Evolutionary conservation across 371 early-diverging fungal genomes (phyloP).

Genomic region (Mucor lusitanicus): DNA sequence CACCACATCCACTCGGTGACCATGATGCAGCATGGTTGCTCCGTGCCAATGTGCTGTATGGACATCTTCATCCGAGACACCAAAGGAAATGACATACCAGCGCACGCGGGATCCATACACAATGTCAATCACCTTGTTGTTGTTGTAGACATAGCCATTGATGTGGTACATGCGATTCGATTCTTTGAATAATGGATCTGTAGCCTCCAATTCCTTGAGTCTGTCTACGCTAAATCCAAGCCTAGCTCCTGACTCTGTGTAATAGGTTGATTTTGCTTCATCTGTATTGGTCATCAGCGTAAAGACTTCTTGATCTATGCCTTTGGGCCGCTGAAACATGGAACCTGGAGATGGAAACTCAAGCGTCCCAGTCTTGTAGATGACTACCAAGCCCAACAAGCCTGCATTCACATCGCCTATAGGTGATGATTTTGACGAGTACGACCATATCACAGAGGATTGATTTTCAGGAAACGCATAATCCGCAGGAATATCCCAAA

Average conservation of each 20-base stretch:
- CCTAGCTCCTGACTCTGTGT: slow-evolving; percentile 33
- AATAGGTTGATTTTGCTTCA: slow-evolving; percentile 45
- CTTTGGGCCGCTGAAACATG: slow-evolving; percentile 27
- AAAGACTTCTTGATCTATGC: slow-evolving; percentile 47
- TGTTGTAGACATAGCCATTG: slow-evolving; percentile 54
- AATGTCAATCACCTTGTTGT: slow-evolving; percentile 37
- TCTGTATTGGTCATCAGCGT: slow-evolving; percentile 47
- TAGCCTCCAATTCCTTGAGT: slow-evolving; percentile 3
- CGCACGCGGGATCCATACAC: slow-evolving; percentile 46
- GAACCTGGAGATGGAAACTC: slow-evolving; percentile 29
- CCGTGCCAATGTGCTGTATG: slow-evolving; percentile 64
- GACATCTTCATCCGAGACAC: slow-evolving; percentile 39
- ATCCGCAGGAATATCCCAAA: slow-evolving; percentile 48
- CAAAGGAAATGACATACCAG: slow-evolving; percentile 52
- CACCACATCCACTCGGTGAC: slow-evolving; percentile 52
- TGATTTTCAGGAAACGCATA: slow-evolving; percentile 29
- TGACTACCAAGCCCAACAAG: slow-evolving; percentile 47
- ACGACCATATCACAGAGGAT: slow-evolving; percentile 48
- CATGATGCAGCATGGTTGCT: slow-evolving; percentile 40
- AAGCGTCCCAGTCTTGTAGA: slow-evolving; percentile 43
- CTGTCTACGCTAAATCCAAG: slow-evolving; percentile 19
- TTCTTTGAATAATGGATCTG: slow-evolving; percentile 36
- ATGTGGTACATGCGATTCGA: slow-evolving; percentile 56
- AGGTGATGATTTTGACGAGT: slow-evolving; percentile 40
- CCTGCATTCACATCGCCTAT: slow-evolving; percentile 47